phyloP scores from a whole-genome alignment of 2,329 filamentous ascomycete species.

The Ascochyta viciae-villosae region DNA sequence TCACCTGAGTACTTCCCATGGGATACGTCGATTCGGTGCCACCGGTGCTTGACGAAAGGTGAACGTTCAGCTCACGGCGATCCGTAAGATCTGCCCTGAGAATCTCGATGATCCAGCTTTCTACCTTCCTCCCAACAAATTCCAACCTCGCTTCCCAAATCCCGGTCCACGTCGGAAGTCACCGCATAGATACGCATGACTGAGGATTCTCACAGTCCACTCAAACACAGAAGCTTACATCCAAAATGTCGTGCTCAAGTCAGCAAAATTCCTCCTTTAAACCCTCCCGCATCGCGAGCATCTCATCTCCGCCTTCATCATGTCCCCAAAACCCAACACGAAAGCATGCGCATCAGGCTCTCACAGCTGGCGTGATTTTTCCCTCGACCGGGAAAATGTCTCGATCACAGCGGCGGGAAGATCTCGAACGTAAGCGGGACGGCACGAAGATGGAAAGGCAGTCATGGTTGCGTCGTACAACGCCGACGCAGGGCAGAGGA shows the following conservation, averaged over 20 bases:
- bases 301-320: background rate
- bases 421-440: slow-evolving; percentile 13
- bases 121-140: slow-evolving; percentile 1
- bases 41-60: background rate
- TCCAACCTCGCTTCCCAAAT: slow-evolving; percentile 21
- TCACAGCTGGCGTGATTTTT: slow-evolving; percentile 1
- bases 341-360: background rate
- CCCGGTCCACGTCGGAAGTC: slow-evolving; percentile 20
- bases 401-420: slow-evolving; percentile 25
- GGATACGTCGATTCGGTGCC: background rate
- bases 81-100: background rate
- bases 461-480: slow-evolving; percentile 17
- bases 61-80: background rate
- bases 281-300: slow-evolving; percentile 3
- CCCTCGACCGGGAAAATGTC: slow-evolving; percentile 23
- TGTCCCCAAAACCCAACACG: slow-evolving; percentile 2
- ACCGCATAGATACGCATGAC: slow-evolving; percentile 10
- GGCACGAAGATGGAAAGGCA: slow-evolving; percentile 11
- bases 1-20: slow-evolving; percentile 33
- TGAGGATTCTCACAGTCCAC: background rate
- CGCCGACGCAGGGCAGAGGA: slow-evolving; percentile 21
- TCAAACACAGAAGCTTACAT: slow-evolving; percentile 4
- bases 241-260: slow-evolving; percentile 8
- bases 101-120: slow-evolving; percentile 1
- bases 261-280: background rate